Conservation (phyloP, 768 basidiomycete genomes). For the Suillus decipiens region DNA sequence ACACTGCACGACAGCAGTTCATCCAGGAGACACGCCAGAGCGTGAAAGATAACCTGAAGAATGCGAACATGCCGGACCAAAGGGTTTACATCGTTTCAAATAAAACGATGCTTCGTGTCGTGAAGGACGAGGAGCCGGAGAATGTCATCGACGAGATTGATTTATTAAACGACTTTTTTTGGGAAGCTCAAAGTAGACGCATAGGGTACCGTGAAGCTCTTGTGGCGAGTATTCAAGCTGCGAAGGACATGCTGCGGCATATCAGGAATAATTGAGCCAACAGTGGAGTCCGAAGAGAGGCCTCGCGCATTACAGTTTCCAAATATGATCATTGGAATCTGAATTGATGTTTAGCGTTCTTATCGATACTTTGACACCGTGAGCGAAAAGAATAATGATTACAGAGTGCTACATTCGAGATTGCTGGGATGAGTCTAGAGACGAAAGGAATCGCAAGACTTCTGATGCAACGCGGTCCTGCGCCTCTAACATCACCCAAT, state of each 20-base stretch:
- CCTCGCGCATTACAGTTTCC: not conserved
- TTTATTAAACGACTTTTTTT: conserved; percentile 25
- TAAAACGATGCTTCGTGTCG: conserved; percentile 23
- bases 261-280: not conserved
- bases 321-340: not conserved
- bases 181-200: conserved; percentile 13
- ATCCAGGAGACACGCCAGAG: conserved; percentile 28
- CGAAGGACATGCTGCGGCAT: not conserved
- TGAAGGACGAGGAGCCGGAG: conserved; percentile 24
- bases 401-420: not conserved
- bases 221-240: not conserved
- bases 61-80: conserved; percentile 29
- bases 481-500: conserved; percentile 72
- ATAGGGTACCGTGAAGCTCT: not conserved
- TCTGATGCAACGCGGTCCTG: conserved; percentile 52
- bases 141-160: conserved; percentile 31
- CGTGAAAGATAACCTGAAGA: conserved; percentile 25
- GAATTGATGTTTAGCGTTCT: not conserved
- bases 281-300: not conserved
- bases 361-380: not conserved
- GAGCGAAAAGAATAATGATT: not conserved
- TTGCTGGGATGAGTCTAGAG: conserved; percentile 4
- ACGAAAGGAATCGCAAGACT: conserved; percentile 48
- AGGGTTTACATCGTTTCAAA: conserved; percentile 33
- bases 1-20: conserved; percentile 28